A percentile compares a stretch with the other conserved stretches of the same genome.
Conservation (phyloP, 768 basidiomycete genomes). For the Panaeolus papilionaceus region DNA sequence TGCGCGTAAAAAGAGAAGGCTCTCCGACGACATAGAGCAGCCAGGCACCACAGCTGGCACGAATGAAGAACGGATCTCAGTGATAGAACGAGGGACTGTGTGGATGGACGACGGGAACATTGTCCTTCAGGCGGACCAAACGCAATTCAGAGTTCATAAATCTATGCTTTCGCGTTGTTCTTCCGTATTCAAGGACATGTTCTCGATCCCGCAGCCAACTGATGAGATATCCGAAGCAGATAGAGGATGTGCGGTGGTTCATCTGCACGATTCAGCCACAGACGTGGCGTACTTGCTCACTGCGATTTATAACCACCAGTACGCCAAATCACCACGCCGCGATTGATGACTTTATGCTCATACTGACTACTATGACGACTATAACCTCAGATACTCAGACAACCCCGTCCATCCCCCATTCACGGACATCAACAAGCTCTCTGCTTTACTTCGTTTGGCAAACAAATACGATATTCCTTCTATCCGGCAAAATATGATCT, state of each 20-base stretch:
- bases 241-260: conserved; percentile 29
- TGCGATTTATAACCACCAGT: conserved; percentile 43
- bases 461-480: too few relatives aligned
- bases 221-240: too few relatives aligned
- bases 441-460: too few relatives aligned
- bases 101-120: conserved; percentile 32
- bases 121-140: conserved; percentile 28
- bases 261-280: conserved; percentile 23
- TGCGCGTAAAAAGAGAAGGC: background rate
- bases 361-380: too few relatives aligned
- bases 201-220: conserved; percentile 27
- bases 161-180: conserved; percentile 27
- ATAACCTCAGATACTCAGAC: too few relatives aligned
- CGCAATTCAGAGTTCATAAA: conserved; percentile 29
- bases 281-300: conserved; percentile 24
- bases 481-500: too few relatives aligned
- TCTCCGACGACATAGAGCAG: background rate
- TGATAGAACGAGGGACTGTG: background rate
- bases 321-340: too few relatives aligned
- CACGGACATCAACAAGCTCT: too few relatives aligned
- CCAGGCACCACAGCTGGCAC: too few relatives aligned
- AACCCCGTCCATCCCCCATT: too few relatives aligned
- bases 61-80: background rate
- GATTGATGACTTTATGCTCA: too few relatives aligned
- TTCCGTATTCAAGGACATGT: conserved; percentile 31